Conservation (phyloP, 352 stramenopile genomes). For the Pythium grandisporangium region DNA sequence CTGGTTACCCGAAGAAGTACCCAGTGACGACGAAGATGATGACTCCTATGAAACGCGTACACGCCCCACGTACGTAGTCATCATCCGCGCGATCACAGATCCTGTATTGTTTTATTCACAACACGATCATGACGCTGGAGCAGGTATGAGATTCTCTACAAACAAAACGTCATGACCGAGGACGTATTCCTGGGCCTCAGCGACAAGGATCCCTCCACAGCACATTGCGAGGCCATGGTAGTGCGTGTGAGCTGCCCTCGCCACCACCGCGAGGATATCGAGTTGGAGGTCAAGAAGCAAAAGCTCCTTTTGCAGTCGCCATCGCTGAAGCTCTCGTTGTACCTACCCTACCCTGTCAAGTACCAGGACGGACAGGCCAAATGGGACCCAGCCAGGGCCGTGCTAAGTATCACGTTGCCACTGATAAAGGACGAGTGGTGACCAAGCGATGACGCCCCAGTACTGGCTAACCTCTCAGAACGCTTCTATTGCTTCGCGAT, state of each 20-base stretch:
- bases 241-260: constrained; percentile 58
- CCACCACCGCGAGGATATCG: constrained; percentile 62
- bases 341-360: constrained; percentile 62
- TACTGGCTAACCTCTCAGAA: too few species aligned
- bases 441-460: too few species aligned
- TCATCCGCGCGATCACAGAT: too few species aligned
- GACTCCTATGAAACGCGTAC: constrained; percentile 38
- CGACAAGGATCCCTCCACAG: constrained; percentile 77
- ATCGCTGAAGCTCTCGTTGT: constrained; percentile 54
- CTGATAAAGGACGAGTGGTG: constrained; percentile 75
- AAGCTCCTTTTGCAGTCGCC: constrained; percentile 64
- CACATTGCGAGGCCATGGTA: constrained; percentile 74
- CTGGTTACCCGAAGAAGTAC: constrained; percentile 60
- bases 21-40: constrained; percentile 72
- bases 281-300: constrained; percentile 72
- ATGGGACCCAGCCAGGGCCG: constrained; percentile 45
- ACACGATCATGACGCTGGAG: too few species aligned
- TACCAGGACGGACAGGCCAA: constrained; percentile 63
- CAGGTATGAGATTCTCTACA: constrained; percentile 82
- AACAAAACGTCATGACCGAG: constrained; percentile 82
- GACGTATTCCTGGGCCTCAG: constrained; percentile 76
- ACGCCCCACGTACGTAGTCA: constrained; percentile 41
- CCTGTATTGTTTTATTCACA: not conserved
- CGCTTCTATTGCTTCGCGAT: too few species aligned
- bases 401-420: constrained; percentile 51